Base-by-base conservation (phyloP, 2,329 filamentous ascomycete species). In the Furcasterigmium sp. region DNA sequence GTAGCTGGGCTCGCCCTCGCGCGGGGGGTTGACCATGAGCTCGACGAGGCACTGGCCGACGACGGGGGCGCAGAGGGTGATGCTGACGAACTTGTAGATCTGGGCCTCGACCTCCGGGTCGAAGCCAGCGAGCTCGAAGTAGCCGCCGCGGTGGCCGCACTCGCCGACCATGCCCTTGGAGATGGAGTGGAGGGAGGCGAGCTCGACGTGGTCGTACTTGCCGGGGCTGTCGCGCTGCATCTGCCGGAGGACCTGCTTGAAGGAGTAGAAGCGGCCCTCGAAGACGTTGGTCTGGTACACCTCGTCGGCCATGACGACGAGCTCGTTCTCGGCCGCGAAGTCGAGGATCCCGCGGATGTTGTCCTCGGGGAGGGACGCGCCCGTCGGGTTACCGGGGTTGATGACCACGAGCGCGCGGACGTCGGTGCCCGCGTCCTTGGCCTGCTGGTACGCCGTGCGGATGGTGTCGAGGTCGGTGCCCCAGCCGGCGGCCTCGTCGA, bases 221-320 rank as follows among this genome's bases (percentile, higher is more conserved):
- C 82, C 86, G 1, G 85, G 80, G 36, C 75, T 67, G 60, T 84
- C 78, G 63, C 84, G 74, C 65, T 97, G 91, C 57, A 97, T 71
- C 54, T 85, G 76, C 50, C 91, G 81, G 40, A 98, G 79, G 32
- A 85, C 82, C 56, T 86, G 82, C 73, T 97, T 97, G 84, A 98
- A 97, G 58, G 87, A 94, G 69, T 87, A 82, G 74, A 98, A 98
- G 63, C 91, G 77, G 64, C 93, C 93, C 49, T 86, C 73, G 69
- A 98, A 98, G 56, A 98, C 87, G 67, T 98, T 98, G 60, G 93
- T 97, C 71, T 98, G 93, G 79, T 98, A 98, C 29, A 98, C 93
- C 68, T 98, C 93, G 60, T 98, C 93, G 41, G 93, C 93, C 57
- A 98, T 80, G 52, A 97, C 75, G 44, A 97, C 90, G 20, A 98